Percentiles rank a stretch among this genome's conserved stretches.
Conservation (phyloP, 2,329 filamentous ascomycete species). For the Byssothecium circinans region DNA sequence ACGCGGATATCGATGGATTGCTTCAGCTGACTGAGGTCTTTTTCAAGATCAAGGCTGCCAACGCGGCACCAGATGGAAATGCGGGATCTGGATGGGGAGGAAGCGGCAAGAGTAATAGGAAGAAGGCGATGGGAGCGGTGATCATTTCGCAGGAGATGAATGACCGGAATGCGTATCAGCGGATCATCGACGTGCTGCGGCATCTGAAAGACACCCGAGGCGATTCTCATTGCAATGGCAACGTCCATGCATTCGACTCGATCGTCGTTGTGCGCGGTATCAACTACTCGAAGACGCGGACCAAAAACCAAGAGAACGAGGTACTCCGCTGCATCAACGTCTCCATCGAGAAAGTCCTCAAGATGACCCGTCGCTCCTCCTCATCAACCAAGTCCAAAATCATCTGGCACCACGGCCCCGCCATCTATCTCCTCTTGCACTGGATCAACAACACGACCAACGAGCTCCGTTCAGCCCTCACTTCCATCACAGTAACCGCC, state of each 20-base stretch:
- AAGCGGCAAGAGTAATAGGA: constrained; percentile 1
- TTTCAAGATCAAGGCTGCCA: constrained; percentile 19
- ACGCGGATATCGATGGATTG: constrained; percentile 35
- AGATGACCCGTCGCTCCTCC: constrained; percentile 2
- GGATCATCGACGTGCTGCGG: constrained; percentile 32
- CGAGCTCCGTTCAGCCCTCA: constrained; percentile 21
- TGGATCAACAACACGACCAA: constrained; percentile 34
- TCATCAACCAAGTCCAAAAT: constrained; percentile 17
- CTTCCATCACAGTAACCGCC: constrained; percentile 28
- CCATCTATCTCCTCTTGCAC: constrained; percentile 28
- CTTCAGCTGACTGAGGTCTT: constrained; percentile 36
- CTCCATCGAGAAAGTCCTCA: constrained; percentile 22
- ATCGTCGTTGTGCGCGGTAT: constrained; percentile 36
- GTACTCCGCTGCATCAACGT: constrained; percentile 29
- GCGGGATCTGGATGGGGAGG: not conserved
- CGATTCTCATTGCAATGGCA: constrained; percentile 28
- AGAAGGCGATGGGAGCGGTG: constrained; percentile 25
- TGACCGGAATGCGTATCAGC: constrained; percentile 20
- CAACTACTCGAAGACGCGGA: constrained; percentile 13
- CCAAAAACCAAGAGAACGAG: constrained; percentile 10
- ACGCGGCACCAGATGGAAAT: not conserved
- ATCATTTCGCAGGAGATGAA: constrained; percentile 29
- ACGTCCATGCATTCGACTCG: constrained; percentile 24
- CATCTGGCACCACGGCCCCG: constrained; percentile 40
- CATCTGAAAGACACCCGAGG: constrained; percentile 25